phyloP scores from a whole-genome alignment of 2,329 filamentous ascomycete species.

The Conoideocrella luteorostrata region DNA sequence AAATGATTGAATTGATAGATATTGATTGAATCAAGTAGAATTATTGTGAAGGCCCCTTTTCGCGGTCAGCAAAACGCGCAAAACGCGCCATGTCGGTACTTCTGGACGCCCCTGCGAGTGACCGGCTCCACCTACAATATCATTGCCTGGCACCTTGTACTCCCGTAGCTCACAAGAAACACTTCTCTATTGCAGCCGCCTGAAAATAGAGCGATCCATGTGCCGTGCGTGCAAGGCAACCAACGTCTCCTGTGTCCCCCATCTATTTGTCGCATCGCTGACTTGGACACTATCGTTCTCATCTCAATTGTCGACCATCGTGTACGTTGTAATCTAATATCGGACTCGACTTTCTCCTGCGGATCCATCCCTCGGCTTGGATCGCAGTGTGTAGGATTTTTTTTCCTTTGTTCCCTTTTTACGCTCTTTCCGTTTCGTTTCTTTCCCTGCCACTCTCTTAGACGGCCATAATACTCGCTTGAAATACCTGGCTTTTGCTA shows the following conservation, averaged over 20 bases:
- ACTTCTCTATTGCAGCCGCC: too few relatives aligned
- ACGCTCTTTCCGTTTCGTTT: not conserved
- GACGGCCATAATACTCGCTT: not conserved
- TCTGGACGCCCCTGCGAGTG: too few relatives aligned
- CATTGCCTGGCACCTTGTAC: too few relatives aligned
- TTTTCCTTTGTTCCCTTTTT: conserved; percentile 1
- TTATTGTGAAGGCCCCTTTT: too few relatives aligned
- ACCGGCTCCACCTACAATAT: too few relatives aligned
- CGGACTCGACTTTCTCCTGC: conserved; percentile 2
- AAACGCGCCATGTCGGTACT: too few relatives aligned
- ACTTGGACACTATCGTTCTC: conserved; percentile 8
- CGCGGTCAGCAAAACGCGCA: too few relatives aligned
- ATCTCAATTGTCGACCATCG: conserved; percentile 3
- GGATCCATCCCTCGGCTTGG: conserved; percentile 1
- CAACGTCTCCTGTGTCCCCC: conserved; percentile 4
- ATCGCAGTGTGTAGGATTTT: conserved; percentile 5
- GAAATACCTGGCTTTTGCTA: not conserved
- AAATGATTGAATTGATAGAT: too few relatives aligned
- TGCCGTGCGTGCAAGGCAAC: too few relatives aligned
- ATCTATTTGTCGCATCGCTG: conserved; percentile 7
- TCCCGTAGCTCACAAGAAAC: too few relatives aligned
- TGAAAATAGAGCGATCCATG: too few relatives aligned
- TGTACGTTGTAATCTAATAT: not conserved
- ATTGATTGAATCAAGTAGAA: too few relatives aligned
- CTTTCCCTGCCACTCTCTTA: not conserved